Conservation (phyloP, 2,329 filamentous ascomycete genomes). For the Lojkania enalia region DNA sequence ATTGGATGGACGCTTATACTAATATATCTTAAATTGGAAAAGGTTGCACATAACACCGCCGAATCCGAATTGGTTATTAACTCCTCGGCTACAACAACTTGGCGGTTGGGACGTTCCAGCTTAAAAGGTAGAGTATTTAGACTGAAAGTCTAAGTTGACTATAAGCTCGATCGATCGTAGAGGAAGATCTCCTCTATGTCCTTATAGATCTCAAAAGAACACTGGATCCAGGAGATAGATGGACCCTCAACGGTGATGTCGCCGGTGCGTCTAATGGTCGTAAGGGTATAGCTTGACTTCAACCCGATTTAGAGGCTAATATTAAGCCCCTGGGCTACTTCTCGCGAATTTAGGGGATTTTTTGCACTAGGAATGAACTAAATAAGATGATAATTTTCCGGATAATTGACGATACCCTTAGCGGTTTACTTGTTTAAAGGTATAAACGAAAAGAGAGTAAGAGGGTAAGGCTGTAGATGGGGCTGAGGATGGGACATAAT, state of each 20-base stretch:
- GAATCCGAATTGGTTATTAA: constrained; percentile 7
- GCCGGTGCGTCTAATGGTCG: constrained; percentile 9
- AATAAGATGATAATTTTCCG: constrained; percentile 4
- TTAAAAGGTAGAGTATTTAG: constrained; percentile 6
- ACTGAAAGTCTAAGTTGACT: constrained; percentile 11
- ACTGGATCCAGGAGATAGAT: constrained; percentile 6
- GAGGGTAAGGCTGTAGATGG: constrained; percentile 1
- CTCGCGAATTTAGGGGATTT: neutral
- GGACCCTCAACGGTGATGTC: constrained; percentile 6
- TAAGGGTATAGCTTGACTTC: constrained; percentile 11
- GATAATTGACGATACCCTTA: constrained; percentile 1
- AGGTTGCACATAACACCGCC: constrained; percentile 7
- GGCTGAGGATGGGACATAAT: neutral
- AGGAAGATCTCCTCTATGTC: constrained; percentile 9
- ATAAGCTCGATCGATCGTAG: constrained; percentile 3
- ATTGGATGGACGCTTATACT: constrained; percentile 1
- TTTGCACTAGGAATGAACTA: constrained; percentile 1
- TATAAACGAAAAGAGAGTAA: neutral
- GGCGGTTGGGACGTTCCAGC: constrained; percentile 6
- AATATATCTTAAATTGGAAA: constrained; percentile 7
- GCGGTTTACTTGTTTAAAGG: neutral
- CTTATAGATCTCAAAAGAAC: constrained; percentile 12
- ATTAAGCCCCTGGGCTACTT: constrained; percentile 8
- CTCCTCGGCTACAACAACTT: constrained; percentile 8
- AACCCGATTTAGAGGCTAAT: constrained; percentile 8